These are phyloP conservation scores for Aspergillus sp. DNA, from an alignment of 2,329 filamentous ascomycete species.

Conservation along the genomic window DNA sequence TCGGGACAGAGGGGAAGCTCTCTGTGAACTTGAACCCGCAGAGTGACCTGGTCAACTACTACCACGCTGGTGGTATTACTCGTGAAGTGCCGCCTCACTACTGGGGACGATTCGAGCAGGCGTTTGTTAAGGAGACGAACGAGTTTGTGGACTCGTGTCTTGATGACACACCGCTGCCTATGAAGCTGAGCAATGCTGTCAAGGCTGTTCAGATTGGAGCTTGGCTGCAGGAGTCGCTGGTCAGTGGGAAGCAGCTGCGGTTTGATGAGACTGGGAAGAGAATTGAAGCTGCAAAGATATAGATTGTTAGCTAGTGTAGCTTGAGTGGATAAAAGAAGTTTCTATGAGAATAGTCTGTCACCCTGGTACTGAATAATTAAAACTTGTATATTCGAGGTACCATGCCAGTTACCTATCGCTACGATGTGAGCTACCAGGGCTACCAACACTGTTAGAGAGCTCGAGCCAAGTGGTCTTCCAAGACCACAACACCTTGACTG, in stretches of 20 bases:
- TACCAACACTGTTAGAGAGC: no score
- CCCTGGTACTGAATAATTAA: no score
- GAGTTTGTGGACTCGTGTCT: slow-evolving; percentile 63
- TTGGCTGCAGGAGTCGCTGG: slow-evolving; percentile 58
- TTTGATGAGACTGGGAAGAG: slow-evolving; percentile 58
- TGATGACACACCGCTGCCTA: slow-evolving; percentile 55
- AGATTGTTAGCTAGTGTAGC: not conserved
- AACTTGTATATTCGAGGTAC: no score
- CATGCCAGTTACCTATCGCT: no score
- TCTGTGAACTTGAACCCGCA: slow-evolving; percentile 61
- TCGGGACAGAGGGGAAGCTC: slow-evolving; percentile 65
- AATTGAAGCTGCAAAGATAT: slow-evolving; percentile 30
- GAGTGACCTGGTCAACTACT: slow-evolving; percentile 56
- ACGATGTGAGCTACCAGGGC: no score
- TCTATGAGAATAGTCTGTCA: no score
- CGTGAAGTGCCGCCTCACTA: slow-evolving; percentile 63
- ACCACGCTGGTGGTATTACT: slow-evolving; percentile 54
- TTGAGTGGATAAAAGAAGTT: no score
- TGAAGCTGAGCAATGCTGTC: slow-evolving; percentile 59
- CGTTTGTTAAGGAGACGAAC: slow-evolving; percentile 64
- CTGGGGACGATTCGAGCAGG: slow-evolving; percentile 64
- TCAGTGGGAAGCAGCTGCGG: slow-evolving; percentile 55
- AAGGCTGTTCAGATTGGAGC: slow-evolving; percentile 59
- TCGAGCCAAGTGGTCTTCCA: no score
- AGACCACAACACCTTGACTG: no score